Evolutionary conservation across 352 stramenopile genomes (phyloP).

Genomic region (Globisporangium abappressorium): DNA sequence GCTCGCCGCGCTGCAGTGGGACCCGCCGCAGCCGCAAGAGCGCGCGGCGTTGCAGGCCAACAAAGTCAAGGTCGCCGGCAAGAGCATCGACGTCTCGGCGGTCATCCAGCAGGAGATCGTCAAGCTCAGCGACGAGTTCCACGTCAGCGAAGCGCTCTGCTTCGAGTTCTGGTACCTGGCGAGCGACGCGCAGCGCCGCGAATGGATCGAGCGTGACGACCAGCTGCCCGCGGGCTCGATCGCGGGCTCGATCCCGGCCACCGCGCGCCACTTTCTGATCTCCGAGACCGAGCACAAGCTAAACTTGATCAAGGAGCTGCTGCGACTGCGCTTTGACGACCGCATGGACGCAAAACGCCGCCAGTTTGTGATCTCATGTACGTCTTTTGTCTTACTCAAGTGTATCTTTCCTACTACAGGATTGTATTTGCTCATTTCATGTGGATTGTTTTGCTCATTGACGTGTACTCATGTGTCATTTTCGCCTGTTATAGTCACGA

Average conservation of each 20-base stretch:
- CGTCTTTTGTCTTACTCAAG: constrained; percentile 4
- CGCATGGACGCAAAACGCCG: constrained; percentile 48
- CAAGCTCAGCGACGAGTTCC: constrained; percentile 79
- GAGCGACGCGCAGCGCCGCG: constrained; percentile 61
- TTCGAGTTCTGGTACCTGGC: constrained; percentile 79
- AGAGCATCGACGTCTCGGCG: constrained; percentile 68
- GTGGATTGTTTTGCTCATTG: background rate
- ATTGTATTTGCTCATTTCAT: background rate
- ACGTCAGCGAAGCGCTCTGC: constrained; percentile 55
- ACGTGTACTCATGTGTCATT: background rate
- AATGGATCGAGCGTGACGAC: constrained; percentile 71
- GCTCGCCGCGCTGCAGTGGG: constrained; percentile 36
- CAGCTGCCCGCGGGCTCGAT: constrained; percentile 46
- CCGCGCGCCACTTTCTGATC: constrained; percentile 71
- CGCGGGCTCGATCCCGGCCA: constrained; percentile 53
- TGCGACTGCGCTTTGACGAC: constrained; percentile 63
- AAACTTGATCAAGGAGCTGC: constrained; percentile 69
- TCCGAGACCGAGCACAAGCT: constrained; percentile 78
- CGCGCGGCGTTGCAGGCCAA: constrained; percentile 64
- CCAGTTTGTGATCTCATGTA: constrained; percentile 59
- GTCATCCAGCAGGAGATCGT: constrained; percentile 81
- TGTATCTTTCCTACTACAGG: background rate
- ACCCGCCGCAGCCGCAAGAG: constrained; percentile 37
- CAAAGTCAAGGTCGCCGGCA: constrained; percentile 54
- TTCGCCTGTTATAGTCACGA: constrained; percentile 34